phyloP scores from a whole-genome alignment of 2,329 filamentous ascomycete genomes.

The Sporothrix mexicana region DNA sequence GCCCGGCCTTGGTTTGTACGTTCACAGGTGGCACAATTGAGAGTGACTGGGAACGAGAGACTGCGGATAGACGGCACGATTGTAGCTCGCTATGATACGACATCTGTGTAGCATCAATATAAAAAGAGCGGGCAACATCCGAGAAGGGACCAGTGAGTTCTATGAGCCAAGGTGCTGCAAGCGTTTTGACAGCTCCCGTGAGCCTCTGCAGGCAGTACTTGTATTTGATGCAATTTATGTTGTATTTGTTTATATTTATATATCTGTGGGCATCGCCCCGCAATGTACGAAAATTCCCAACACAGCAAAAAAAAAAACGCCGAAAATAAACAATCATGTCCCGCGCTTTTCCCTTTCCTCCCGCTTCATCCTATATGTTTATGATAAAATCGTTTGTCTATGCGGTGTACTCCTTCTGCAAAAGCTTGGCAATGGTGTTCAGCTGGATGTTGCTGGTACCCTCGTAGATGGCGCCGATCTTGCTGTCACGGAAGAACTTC shows the following conservation, averaged over 20 bases:
- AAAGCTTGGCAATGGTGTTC: constrained; percentile 67
- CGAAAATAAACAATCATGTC: constrained; percentile 15
- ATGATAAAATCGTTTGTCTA: neutral
- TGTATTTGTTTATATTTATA: constrained; percentile 8
- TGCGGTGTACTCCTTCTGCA: constrained; percentile 66
- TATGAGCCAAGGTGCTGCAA: too few species aligned
- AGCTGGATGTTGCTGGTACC: constrained; percentile 81
- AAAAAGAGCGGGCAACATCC: neutral
- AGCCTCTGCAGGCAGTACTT: neutral
- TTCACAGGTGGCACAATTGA: too few species aligned
- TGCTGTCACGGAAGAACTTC: constrained; percentile 97
- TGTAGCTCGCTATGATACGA: neutral
- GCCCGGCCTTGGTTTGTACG: too few species aligned
- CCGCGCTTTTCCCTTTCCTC: constrained; percentile 2
- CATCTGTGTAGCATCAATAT: constrained; percentile 12
- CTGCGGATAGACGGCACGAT: neutral
- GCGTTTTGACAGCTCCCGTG: neutral
- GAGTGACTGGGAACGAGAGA: neutral
- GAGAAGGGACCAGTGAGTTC: neutral
- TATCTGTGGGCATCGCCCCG: neutral
- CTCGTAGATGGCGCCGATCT: constrained; percentile 98
- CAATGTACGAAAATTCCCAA: constrained; percentile 15
- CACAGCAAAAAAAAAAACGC: constrained; percentile 27
- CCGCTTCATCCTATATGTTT: neutral
- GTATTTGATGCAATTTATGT: neutral